Evolutionary conservation across 768 basidiomycete species (phyloP).

Genomic region (Xerocomus spinulosus): DNA sequence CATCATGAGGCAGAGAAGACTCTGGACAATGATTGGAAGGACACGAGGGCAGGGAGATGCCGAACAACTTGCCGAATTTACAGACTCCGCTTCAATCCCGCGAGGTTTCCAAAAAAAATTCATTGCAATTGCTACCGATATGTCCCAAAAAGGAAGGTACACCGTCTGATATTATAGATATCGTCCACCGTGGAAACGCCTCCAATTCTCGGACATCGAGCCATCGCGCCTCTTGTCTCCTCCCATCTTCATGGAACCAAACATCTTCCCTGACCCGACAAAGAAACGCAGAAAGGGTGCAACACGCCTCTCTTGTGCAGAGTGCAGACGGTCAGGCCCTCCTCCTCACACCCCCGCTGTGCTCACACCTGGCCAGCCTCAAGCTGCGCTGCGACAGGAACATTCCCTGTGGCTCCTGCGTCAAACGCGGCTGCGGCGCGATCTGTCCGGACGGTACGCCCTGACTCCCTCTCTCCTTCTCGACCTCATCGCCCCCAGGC

Average conservation of each 20-base stretch:
- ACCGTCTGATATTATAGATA: slow-evolving; percentile 9
- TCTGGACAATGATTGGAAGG: too few relatives aligned
- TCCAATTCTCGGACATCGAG: slow-evolving; percentile 6
- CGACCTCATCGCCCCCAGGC: slow-evolving; percentile 38
- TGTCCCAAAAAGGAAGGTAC: slow-evolving; percentile 22
- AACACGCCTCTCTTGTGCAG: slow-evolving; percentile 73
- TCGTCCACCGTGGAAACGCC: slow-evolving; percentile 10
- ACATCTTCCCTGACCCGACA: slow-evolving; percentile 29
- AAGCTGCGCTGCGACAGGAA: slow-evolving; percentile 59
- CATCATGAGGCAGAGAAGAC: too few relatives aligned
- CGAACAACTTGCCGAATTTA: slow-evolving; percentile 1
- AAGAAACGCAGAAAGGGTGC: slow-evolving; percentile 70
- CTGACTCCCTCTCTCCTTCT: slow-evolving; percentile 7
- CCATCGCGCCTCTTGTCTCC: slow-evolving; percentile 8
- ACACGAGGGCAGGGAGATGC: slow-evolving; percentile 1
- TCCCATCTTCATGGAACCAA: slow-evolving; percentile 21
- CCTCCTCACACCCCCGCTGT: neutral
- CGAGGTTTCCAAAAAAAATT: slow-evolving; percentile 12
- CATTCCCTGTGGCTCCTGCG: slow-evolving; percentile 74
- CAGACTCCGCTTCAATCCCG: slow-evolving; percentile 20
- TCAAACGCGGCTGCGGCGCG: slow-evolving; percentile 74
- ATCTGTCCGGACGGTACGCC: slow-evolving; percentile 75
- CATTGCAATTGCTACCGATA: slow-evolving; percentile 11
- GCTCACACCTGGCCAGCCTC: slow-evolving; percentile 12
- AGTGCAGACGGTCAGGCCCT: slow-evolving; percentile 60